These are phyloP conservation scores for Trichoderma breve DNA, from an alignment of 2,329 filamentous ascomycete species.

Conservation along the genomic window DNA sequence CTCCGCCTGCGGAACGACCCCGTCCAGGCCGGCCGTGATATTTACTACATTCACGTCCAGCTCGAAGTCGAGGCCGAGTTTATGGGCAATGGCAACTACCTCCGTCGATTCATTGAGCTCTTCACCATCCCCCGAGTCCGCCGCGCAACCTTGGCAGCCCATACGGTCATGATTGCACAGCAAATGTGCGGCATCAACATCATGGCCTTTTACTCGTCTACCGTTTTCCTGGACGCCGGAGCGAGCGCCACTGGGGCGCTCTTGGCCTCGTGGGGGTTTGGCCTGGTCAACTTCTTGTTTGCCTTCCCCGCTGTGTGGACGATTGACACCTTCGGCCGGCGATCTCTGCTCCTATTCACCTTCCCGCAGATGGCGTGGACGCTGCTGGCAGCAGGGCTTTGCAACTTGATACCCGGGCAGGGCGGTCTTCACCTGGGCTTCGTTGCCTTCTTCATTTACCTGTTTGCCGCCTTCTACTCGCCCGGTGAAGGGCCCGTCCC, in stretches of 20 bases:
- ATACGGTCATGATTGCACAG: slow-evolving; percentile 76
- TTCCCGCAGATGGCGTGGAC: slow-evolving; percentile 45
- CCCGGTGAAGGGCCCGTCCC: slow-evolving; percentile 64
- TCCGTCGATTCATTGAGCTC: slow-evolving; percentile 61
- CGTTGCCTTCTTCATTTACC: slow-evolving; percentile 56
- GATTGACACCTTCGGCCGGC: slow-evolving; percentile 57
- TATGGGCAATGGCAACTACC: slow-evolving; percentile 52
- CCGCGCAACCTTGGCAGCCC: slow-evolving; percentile 72
- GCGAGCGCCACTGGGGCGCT: slow-evolving; percentile 55
- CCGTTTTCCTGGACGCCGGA: slow-evolving; percentile 58
- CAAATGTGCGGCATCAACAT: slow-evolving; percentile 72
- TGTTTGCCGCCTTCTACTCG: slow-evolving; percentile 53
- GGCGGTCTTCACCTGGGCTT: slow-evolving; percentile 40
- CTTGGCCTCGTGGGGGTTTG: slow-evolving; percentile 58
- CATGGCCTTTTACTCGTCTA: slow-evolving; percentile 72
- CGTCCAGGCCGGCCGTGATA: slow-evolving; percentile 58
- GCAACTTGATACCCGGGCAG: slow-evolving; percentile 48
- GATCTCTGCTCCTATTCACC: slow-evolving; percentile 46
- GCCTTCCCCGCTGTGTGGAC: slow-evolving; percentile 58
- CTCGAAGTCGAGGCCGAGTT: slow-evolving; percentile 58
- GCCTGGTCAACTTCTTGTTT: slow-evolving; percentile 57
- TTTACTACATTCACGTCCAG: slow-evolving; percentile 64
- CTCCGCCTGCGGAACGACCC: slow-evolving; percentile 51
- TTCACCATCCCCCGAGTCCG: slow-evolving; percentile 69
- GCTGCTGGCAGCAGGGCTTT: slow-evolving; percentile 43